phyloP scores from a whole-genome alignment of 305 asterid genomes.

The Fraxinus greggii region DNA sequence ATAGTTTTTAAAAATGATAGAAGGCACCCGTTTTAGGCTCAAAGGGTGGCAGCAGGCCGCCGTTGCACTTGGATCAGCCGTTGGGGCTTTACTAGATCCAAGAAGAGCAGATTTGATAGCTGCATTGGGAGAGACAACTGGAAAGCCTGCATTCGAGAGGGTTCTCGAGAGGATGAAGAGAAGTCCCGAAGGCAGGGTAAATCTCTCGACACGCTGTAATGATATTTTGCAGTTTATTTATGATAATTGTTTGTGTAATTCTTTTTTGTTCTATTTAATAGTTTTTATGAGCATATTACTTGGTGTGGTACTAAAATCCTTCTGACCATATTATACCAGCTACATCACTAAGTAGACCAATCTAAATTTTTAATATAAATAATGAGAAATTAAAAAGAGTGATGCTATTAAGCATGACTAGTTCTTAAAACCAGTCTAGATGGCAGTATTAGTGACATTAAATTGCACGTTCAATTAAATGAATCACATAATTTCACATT shows the following conservation, averaged over 20 bases:
- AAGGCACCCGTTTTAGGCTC: constrained; percentile 47
- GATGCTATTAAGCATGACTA: too few relatives aligned
- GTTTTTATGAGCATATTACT: not conserved
- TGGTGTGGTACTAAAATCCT: not conserved
- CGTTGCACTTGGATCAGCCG: constrained; percentile 81
- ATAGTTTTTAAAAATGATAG: constrained; percentile 42
- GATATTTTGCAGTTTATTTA: not conserved
- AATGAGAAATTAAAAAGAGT: not conserved
- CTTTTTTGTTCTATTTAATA: not conserved
- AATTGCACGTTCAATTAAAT: too few relatives aligned
- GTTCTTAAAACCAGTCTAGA: too few relatives aligned
- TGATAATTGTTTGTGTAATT: not conserved
- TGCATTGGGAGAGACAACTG: constrained; percentile 93
- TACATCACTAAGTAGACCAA: not conserved
- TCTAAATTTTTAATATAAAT: not conserved
- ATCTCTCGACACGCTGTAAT: constrained; percentile 10
- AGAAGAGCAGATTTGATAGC: constrained; percentile 89
- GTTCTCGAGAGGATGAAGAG: constrained; percentile 80
- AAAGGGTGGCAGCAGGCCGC: constrained; percentile 91
- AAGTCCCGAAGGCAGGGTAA: constrained; percentile 77
- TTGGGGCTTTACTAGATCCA: constrained; percentile 84
- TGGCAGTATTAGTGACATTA: too few relatives aligned
- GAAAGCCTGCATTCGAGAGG: constrained; percentile 76
- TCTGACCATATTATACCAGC: not conserved
- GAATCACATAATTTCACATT: too few relatives aligned